phyloP scores from a whole-genome alignment of 2,329 filamentous ascomycete species.

The Aspergillus felis region DNA sequence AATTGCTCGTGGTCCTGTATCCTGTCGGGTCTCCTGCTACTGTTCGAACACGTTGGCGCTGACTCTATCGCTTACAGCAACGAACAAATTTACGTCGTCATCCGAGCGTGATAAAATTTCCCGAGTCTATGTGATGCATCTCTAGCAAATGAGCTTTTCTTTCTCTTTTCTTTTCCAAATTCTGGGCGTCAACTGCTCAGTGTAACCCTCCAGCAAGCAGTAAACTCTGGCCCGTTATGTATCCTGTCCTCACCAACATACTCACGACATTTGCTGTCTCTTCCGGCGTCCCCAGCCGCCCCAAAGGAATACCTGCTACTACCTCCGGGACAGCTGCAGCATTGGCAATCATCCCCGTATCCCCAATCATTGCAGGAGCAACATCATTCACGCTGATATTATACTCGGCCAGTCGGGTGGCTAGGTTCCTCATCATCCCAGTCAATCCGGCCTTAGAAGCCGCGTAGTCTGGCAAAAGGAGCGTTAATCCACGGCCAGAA shows the following conservation, averaged over 20 bases:
- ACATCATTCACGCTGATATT: conserved; percentile 66
- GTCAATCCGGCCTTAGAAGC: conserved; percentile 61
- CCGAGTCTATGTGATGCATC: too few relatives aligned
- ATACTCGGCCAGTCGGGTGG: conserved; percentile 54
- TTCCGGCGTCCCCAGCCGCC: conserved; percentile 54
- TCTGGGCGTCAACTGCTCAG: conserved; percentile 19
- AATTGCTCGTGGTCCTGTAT: too few relatives aligned
- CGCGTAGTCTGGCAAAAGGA: conserved; percentile 42
- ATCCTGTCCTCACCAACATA: conserved; percentile 58
- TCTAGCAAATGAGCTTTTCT: too few relatives aligned
- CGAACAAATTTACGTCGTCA: too few relatives aligned
- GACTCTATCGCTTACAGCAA: too few relatives aligned
- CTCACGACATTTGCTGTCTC: conserved; percentile 60
- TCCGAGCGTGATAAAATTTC: too few relatives aligned
- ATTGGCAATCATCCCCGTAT: conserved; percentile 60
- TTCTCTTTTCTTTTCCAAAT: too few relatives aligned
- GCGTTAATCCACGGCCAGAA: background rate
- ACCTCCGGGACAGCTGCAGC: conserved; percentile 56
- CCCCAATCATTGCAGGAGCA: conserved; percentile 64
- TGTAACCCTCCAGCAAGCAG: conserved; percentile 52
- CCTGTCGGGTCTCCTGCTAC: too few relatives aligned
- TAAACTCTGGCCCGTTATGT: conserved; percentile 56
- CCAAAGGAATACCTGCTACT: conserved; percentile 57
- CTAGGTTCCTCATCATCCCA: conserved; percentile 63
- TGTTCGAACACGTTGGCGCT: too few relatives aligned